Conservation (phyloP, 2,329 filamentous ascomycete species). For the Calonectria pseudoturangicola region DNA sequence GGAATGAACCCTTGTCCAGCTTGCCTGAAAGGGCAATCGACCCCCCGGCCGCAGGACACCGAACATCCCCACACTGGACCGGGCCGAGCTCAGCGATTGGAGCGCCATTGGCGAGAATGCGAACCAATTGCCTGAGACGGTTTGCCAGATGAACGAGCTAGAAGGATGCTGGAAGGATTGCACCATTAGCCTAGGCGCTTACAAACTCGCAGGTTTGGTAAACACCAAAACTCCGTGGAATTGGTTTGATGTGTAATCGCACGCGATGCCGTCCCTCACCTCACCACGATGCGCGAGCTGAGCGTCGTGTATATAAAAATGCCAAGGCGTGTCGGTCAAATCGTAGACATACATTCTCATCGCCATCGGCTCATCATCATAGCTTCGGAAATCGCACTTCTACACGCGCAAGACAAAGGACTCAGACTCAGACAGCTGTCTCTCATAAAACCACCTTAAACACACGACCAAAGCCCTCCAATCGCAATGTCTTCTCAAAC, state of each 20-base stretch:
- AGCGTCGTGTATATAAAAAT: neutral
- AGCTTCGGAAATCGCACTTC: neutral
- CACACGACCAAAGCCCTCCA: constrained; percentile 11
- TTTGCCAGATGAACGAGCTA: constrained; percentile 15
- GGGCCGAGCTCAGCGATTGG: constrained; percentile 22
- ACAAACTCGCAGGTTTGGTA: constrained; percentile 10
- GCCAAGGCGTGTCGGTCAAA: neutral
- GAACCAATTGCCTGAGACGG: constrained; percentile 4
- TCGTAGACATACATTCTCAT: neutral
- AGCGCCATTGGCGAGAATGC: neutral
- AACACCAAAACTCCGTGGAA: constrained; percentile 32
- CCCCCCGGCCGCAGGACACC: neutral
- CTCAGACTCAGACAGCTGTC: constrained; percentile 5
- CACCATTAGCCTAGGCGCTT: constrained; percentile 11
- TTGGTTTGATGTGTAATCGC: constrained; percentile 31
- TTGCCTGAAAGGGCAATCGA: constrained; percentile 9
- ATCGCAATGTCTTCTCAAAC: constrained; percentile 39
- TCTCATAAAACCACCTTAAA: constrained; percentile 12
- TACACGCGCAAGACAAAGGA: neutral
- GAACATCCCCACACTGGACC: constrained; percentile 7
- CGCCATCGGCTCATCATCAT: neutral
- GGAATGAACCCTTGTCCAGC: constrained; percentile 11
- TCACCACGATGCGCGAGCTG: neutral
- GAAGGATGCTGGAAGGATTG: constrained; percentile 18
- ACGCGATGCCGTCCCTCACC: neutral